Conservation (phyloP, 2,329 filamentous ascomycete species). For the Exophiala oligosperma region DNA sequence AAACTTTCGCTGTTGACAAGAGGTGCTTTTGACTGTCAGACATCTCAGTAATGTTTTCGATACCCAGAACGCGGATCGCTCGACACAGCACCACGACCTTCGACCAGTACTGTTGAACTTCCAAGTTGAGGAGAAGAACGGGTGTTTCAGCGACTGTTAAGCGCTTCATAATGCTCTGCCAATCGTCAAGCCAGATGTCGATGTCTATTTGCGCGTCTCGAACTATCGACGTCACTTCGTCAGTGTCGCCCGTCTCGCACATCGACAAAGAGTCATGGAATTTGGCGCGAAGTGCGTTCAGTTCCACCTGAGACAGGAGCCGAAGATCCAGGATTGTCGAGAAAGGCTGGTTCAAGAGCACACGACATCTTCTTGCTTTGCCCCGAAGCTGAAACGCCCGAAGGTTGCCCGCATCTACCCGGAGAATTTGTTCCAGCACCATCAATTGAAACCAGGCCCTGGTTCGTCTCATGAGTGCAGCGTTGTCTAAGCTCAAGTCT, state of each 20-base stretch:
- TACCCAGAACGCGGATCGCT: conserved; percentile 50
- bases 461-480: conserved; percentile 42
- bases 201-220: conserved; percentile 50
- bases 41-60: conserved; percentile 54
- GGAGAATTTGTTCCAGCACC: conserved; percentile 53
- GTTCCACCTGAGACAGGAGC: conserved; percentile 54
- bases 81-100: conserved; percentile 55
- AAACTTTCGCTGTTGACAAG: conserved; percentile 51
- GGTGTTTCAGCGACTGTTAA: conserved; percentile 37
- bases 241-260: conserved; percentile 31
- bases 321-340: conserved; percentile 52
- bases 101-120: conserved; percentile 56
- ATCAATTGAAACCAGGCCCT: conserved; percentile 56
- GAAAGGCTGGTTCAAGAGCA: conserved; percentile 45
- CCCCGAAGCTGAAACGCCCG: conserved; percentile 41
- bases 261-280: conserved; percentile 39
- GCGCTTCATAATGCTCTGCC: conserved; percentile 30
- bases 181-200: conserved; percentile 45
- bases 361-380: conserved; percentile 46
- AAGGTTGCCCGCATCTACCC: conserved; percentile 48
- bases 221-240: conserved; percentile 43
- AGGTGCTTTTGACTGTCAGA: conserved; percentile 49
- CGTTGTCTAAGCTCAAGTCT: conserved; percentile 2
- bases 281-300: conserved; percentile 24
- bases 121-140: conserved; percentile 47